These are phyloP conservation scores for Trifolium dubium DNA, from an alignment of 306 rosid genomes.

Conservation along the genomic window DNA sequence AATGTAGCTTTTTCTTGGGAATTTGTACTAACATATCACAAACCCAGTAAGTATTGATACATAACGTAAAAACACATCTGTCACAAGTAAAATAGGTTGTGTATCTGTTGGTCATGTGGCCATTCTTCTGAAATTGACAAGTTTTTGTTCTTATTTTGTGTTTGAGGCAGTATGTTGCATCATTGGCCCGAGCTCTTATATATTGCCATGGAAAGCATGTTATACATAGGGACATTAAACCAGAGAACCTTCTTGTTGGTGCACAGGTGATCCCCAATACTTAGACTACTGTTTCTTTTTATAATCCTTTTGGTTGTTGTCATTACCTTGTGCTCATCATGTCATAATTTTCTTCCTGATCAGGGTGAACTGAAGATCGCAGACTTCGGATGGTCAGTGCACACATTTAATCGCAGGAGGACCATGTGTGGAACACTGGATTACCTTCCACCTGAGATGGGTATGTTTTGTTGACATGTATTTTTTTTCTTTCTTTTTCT, in stretches of 20 bases:
- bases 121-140: slow-evolving; percentile 28
- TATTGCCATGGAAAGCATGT: slow-evolving; percentile 99
- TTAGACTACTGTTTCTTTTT: slow-evolving; percentile 37
- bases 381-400: slow-evolving; percentile 99
- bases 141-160: slow-evolving; percentile 33
- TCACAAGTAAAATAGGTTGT: neutral
- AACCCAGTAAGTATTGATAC: neutral
- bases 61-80: neutral
- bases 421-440: slow-evolving; percentile 99
- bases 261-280: slow-evolving; percentile 67
- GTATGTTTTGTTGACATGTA: slow-evolving; percentile 49
- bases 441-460: slow-evolving; percentile 99
- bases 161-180: slow-evolving; percentile 82
- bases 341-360: slow-evolving; percentile 32
- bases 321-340: slow-evolving; percentile 28
- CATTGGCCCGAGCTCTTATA: slow-evolving; percentile 95
- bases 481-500: neutral
- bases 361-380: slow-evolving; percentile 99
- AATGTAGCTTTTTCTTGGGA: neutral
- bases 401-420: slow-evolving; percentile 94
- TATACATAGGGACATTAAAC: slow-evolving; percentile 96
- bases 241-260: slow-evolving; percentile 95
- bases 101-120: neutral
- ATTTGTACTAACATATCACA: neutral
- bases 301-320: slow-evolving; percentile 1